Conservation (phyloP, 1,284 basidiomycete species). For the Exsudoporus floridanus region DNA sequence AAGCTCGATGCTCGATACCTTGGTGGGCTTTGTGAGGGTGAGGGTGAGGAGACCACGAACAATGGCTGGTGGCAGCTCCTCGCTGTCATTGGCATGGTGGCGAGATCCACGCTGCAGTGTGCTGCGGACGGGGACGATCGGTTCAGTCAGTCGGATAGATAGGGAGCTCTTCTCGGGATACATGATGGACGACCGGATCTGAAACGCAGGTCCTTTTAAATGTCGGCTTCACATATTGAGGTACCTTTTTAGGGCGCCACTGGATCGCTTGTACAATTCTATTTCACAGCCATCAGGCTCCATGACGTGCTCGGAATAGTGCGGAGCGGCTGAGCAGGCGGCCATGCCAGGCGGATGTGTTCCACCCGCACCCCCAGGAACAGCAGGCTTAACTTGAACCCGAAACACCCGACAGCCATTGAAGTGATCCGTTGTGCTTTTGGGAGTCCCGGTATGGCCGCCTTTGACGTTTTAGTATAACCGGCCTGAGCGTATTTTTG, state of each 20-base stretch:
- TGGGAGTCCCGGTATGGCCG: conserved; percentile 1
- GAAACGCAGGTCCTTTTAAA: conserved; percentile 1
- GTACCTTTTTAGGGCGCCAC: not conserved
- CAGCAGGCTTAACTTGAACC: not conserved
- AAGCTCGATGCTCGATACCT: conserved; percentile 84
- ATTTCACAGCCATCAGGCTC: not conserved
- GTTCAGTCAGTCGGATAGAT: conserved; percentile 75
- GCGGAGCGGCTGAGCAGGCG: not conserved
- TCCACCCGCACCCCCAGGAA: conserved; percentile 9
- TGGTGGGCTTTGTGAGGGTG: conserved; percentile 78
- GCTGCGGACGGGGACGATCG: conserved; percentile 73
- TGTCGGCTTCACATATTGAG: too few relatives aligned
- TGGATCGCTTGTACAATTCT: not conserved
- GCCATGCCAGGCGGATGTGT: conserved; percentile 5
- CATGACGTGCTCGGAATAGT: not conserved
- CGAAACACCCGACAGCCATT: not conserved
- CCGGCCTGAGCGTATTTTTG: conserved; percentile 8
- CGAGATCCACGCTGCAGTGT: conserved; percentile 42
- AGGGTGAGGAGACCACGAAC: conserved; percentile 87
- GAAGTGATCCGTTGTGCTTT: not conserved
- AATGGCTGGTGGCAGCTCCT: conserved; percentile 68
- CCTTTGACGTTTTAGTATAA: not conserved
- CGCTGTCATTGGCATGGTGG: conserved; percentile 36
- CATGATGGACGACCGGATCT: conserved; percentile 6
- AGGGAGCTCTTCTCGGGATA: conserved; percentile 40